phyloP scores from a whole-genome alignment of 345 rosid species.

The Populus tremula region DNA sequence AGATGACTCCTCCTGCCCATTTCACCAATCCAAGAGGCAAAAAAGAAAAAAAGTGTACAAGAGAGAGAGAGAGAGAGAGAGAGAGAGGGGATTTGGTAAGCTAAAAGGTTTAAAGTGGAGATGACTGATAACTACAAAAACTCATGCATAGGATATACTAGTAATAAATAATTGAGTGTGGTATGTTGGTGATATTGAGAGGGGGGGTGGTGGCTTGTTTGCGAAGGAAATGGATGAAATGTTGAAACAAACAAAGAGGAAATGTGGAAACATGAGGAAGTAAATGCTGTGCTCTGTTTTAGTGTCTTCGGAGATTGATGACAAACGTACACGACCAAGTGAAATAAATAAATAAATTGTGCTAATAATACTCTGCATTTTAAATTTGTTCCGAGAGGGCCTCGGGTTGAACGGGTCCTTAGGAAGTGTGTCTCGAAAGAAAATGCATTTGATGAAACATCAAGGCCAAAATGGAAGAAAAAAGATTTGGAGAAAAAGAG shows the following conservation, averaged over 20 bases:
- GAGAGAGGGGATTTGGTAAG: not conserved
- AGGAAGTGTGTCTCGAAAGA: conserved; percentile 21
- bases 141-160: not conserved
- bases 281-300: conserved; percentile 18
- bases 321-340: not conserved
- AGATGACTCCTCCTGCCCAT: conserved; percentile 33
- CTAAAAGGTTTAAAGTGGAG: conserved; percentile 1
- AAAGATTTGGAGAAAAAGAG: conserved; percentile 1
- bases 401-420: conserved; percentile 28
- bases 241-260: not conserved
- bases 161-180: not conserved
- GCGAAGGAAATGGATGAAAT: conserved; percentile 9
- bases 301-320: not conserved
- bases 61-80: not conserved
- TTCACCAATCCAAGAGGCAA: not conserved
- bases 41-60: not conserved
- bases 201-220: conserved; percentile 17
- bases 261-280: conserved; percentile 30
- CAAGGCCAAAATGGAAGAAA: conserved; percentile 1
- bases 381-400: not conserved
- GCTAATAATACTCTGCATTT: not conserved
- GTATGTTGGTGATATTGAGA: not conserved
- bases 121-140: conserved; percentile 3
- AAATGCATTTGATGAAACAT: not conserved
- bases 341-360: not conserved